Evolutionary conservation across 2,329 filamentous ascomycete genomes (phyloP).

Genomic region (Hymenoscyphus repandus): DNA sequence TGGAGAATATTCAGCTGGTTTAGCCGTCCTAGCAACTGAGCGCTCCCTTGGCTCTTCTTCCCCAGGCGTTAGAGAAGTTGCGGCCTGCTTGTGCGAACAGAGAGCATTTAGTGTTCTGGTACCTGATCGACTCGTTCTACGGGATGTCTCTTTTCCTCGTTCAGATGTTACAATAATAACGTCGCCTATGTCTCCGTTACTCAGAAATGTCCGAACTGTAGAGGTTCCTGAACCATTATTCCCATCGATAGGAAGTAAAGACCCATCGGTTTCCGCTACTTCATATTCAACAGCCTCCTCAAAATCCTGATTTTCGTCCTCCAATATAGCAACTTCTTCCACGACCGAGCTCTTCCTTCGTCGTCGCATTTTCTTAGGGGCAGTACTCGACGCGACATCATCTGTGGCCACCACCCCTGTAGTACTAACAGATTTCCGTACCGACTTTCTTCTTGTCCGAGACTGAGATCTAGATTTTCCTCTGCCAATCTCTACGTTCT

Average conservation of each 20-base stretch:
- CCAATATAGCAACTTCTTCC: background rate
- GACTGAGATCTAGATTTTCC: conserved; percentile 26
- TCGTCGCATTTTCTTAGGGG: background rate
- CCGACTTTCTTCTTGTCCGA: conserved; percentile 21
- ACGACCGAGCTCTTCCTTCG: background rate
- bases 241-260: conserved; percentile 5
- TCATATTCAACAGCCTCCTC: background rate
- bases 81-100: background rate
- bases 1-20: background rate
- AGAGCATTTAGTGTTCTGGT: conserved; percentile 16
- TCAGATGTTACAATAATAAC: conserved; percentile 26
- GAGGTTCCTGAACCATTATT: conserved; percentile 17
- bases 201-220: conserved; percentile 19
- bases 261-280: conserved; percentile 2
- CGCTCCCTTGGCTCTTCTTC: background rate
- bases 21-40: background rate
- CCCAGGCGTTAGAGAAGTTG: conserved; percentile 1
- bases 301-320: background rate
- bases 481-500: conserved; percentile 18
- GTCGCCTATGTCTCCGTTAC: conserved; percentile 15
- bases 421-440: conserved; percentile 8
- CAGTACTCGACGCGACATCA: too few relatives aligned
- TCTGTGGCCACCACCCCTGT: background rate
- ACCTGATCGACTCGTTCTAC: conserved; percentile 25
- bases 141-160: conserved; percentile 22